Evolutionary conservation across 2,329 filamentous ascomycete genomes (phyloP), one percentile per base, ranked within the genome.

Genomic region (Penicillium sp.): DNA sequence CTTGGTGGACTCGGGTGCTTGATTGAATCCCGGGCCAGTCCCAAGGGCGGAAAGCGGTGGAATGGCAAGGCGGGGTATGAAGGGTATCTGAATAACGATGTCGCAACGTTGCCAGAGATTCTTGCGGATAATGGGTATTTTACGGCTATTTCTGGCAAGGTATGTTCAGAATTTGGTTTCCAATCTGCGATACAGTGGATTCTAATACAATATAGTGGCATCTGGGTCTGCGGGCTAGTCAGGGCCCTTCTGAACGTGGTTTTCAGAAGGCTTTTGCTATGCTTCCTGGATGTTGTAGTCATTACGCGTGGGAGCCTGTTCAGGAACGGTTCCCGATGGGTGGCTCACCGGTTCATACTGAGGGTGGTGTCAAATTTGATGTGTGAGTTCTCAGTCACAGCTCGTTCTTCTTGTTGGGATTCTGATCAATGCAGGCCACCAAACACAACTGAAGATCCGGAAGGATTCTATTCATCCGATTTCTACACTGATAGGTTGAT

Each of bases 291-390:
- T 53, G 64, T 21, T 63, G 58, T 33, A 76, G 74, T 54, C 72
- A 75, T 48, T 74, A 69, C 56, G 68, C 63, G 14, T 73, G 64
- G 54, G 72, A 75, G 33, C 64, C 62, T 26, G 52, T 54, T 9
- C 44, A 54, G 52, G 52, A 54, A 45, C 23, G 52, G 19, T 54
- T 54, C 23, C 52, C 52, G 11, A n/a, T 54, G 31, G 44, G 52
- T 29, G 52, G 52, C 3, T 54, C 52, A 8, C 52, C 52, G 8
- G 48, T 55, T 25, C 39, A 55, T 39, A 45, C 53, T 8, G 50
- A 53, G 45, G 39, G 33, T 11, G 50, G 50, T 26, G 27, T 29
- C 14, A 54, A 48, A n/a, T 33, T 48, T 48, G 44, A 54, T 23
- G 31, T 54, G 52, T 54, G 43, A 46, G 50, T 53, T 37, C 0